Evolutionary conservation across 495 filamentous ascomycete species (phyloP), one percentile per base, ranked within the genome.

Genomic region (Xylaria longipes): DNA sequence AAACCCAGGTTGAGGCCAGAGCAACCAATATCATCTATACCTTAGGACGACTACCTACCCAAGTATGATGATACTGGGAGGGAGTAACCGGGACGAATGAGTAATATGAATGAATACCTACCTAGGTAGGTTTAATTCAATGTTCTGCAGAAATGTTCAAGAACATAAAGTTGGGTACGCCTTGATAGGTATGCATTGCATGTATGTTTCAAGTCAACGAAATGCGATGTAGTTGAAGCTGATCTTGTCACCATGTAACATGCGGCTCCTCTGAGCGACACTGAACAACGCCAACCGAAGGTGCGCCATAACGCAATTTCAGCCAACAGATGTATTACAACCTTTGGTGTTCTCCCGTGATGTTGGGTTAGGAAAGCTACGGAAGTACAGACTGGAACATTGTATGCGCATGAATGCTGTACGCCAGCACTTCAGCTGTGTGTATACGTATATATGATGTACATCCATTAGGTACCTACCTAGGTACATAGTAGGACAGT

Each of bases 401-500:
- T 22, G 46, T 25, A 3, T 48, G 20, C 39, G 39, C 39, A 41
- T 48, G 9, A 12, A 41, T 48, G 45, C 20, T 48, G 45, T n/a
- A 48, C 17, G 45, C 46, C 3, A 9, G 48, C 58, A 17, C 58
- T 62, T 35, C 58, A 25, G 58, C 33, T 62, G 33, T 39, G 5
- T 27, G 27, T 33, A 29, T 54, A 15, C 9, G 35, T 62, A 15
- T 0, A 37, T 37, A 60, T 37, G 56, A 60, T 33, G 57, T 39
- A 61, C 58, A 41, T 62, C 1, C 11, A 29, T 11, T 2, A 2
- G 20, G 27, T 27, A 31, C 9, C 11, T n/a, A n/a, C n/a, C n/a
- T n/a, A n/a, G n/a, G n/a, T n/a, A n/a, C n/a, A n/a, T n/a, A n/a
- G 57, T 22, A 61, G 33, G 58, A 14, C 60, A 41, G 60, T 43